Percentiles rank a stretch among this genome's conserved stretches.
Conservation (phyloP, 192 early-diverging fungal genomes). For the Rhizophagus prolifer region DNA sequence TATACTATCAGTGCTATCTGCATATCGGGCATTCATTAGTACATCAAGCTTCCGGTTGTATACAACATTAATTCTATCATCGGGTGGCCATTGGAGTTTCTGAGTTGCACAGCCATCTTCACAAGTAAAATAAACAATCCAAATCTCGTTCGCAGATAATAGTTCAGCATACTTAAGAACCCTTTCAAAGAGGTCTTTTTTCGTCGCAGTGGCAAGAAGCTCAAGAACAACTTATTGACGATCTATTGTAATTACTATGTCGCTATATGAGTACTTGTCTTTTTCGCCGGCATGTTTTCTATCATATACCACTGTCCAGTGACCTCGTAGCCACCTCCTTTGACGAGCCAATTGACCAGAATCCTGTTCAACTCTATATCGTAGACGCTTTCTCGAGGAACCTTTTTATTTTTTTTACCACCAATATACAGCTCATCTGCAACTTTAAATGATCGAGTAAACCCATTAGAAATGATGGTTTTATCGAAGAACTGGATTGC, state of each 20-base stretch:
- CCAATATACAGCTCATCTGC: neutral
- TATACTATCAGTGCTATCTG: conserved; percentile 14
- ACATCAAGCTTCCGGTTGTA: conserved; percentile 23
- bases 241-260: conserved; percentile 25
- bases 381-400: conserved; percentile 35
- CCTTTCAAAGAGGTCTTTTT: conserved; percentile 20
- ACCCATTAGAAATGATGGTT: neutral
- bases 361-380: conserved; percentile 35
- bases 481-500: neutral
- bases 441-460: neutral
- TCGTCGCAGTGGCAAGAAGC: conserved; percentile 31
- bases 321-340: conserved; percentile 15
- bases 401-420: neutral
- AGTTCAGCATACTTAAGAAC: conserved; percentile 18
- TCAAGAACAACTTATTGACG: conserved; percentile 26
- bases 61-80: conserved; percentile 23
- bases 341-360: conserved; percentile 29
- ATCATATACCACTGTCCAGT: conserved; percentile 33
- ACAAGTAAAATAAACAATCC: conserved; percentile 33
- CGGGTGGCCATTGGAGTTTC: conserved; percentile 16
- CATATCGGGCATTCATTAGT: conserved; percentile 30
- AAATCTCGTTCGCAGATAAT: conserved; percentile 12
- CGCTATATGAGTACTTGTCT: conserved; percentile 19
- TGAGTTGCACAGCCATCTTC: conserved; percentile 22
- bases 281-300: conserved; percentile 21